Conservation (phyloP, 805 yeast genomes). For the Kazachstania kunashirensis region DNA sequence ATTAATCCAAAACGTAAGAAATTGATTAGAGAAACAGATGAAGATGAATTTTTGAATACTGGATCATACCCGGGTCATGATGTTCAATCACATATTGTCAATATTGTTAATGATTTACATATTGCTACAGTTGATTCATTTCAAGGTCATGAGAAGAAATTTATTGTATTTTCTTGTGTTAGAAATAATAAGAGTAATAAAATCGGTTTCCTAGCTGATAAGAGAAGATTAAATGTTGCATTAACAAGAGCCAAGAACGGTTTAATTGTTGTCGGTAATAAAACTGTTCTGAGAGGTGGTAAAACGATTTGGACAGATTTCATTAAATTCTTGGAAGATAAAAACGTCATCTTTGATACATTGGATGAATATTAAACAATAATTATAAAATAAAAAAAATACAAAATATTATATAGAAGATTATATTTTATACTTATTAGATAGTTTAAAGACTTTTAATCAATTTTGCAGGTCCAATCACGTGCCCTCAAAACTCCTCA, state of each 20-base stretch:
- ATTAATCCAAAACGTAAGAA: slow-evolving; percentile 46
- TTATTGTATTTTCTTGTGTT: slow-evolving; percentile 69
- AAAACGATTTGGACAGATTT: slow-evolving; percentile 44
- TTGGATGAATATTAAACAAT: slow-evolving; percentile 13
- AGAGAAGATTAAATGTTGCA: slow-evolving; percentile 60
- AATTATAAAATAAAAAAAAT: not conserved
- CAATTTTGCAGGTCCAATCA: too few species aligned
- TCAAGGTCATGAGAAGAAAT: slow-evolving; percentile 85
- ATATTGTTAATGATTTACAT: slow-evolving; percentile 36
- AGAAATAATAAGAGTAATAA: slow-evolving; percentile 47
- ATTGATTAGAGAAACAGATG: slow-evolving; percentile 45
- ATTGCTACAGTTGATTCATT: slow-evolving; percentile 74
- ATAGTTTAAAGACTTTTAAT: too few species aligned
- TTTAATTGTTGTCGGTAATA: slow-evolving; percentile 53
- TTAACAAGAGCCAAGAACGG: slow-evolving; percentile 61
- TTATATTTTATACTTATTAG: not conserved
- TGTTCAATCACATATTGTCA: slow-evolving; percentile 13
- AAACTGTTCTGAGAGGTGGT: slow-evolving; percentile 38
- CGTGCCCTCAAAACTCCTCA: too few species aligned
- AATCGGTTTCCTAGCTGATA: slow-evolving; percentile 55
- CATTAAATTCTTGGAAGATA: slow-evolving; percentile 32
- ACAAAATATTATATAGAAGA: not conserved
- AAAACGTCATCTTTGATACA: slow-evolving; percentile 25
- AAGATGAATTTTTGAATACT: slow-evolving; percentile 45
- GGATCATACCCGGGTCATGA: slow-evolving; percentile 4